These are phyloP conservation scores for Starmerella lactis-condensi DNA, from an alignment of 805 yeast species.

Conservation along the genomic window DNA sequence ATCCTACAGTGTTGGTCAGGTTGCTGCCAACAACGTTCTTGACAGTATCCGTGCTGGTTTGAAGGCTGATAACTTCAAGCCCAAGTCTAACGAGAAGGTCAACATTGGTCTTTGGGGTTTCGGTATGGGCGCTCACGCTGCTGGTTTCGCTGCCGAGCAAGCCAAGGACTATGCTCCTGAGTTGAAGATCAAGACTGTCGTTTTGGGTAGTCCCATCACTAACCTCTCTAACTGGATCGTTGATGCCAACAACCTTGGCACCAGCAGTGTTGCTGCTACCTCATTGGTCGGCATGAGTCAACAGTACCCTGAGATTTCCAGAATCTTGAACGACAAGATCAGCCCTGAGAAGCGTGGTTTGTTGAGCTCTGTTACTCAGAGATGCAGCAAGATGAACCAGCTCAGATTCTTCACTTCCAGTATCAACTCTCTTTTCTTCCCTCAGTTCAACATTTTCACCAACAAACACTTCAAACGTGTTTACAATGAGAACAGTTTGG, in stretches of 20 bases:
- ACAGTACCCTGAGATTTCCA: slow-evolving; percentile 17
- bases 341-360: slow-evolving; percentile 7
- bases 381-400: slow-evolving; percentile 11
- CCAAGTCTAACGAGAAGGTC: not conserved
- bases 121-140: slow-evolving; percentile 18
- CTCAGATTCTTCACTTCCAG: slow-evolving; percentile 11
- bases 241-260: slow-evolving; percentile 13
- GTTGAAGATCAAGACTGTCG: slow-evolving; percentile 13
- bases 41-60: slow-evolving; percentile 19
- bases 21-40: slow-evolving; percentile 18
- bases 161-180: slow-evolving; percentile 17
- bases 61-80: slow-evolving; percentile 5
- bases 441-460: slow-evolving; percentile 11
- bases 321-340: slow-evolving; percentile 7
- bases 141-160: slow-evolving; percentile 18
- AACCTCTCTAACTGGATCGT: slow-evolving; percentile 13
- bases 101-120: slow-evolving; percentile 18
- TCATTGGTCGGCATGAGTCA: slow-evolving; percentile 19
- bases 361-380: slow-evolving; percentile 9
- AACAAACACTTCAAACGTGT: slow-evolving; percentile 8
- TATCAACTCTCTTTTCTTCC: slow-evolving; percentile 10
- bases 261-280: slow-evolving; percentile 16
- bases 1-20: slow-evolving; percentile 14
- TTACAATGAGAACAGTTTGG: slow-evolving; percentile 14
- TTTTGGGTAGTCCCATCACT: slow-evolving; percentile 15